These are phyloP conservation scores for Russula abietina DNA, from an alignment of 768 basidiomycete genomes.

Conservation along the genomic window DNA sequence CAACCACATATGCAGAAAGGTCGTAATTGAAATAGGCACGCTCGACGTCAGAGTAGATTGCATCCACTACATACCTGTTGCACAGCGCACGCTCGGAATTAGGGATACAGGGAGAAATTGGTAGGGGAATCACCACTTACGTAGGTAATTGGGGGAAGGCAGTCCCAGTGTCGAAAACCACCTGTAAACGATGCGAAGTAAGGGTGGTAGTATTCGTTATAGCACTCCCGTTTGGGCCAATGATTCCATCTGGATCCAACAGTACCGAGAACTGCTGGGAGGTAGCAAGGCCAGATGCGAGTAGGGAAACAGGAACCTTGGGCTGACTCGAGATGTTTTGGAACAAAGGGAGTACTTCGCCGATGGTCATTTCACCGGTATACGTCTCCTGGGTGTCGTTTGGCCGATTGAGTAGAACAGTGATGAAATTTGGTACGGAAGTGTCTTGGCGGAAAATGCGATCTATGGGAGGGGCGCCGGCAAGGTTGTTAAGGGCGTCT, in stretches of 20 bases:
- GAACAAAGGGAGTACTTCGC: too few species aligned
- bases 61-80: too few species aligned
- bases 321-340: too few species aligned
- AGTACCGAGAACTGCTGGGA: constrained; percentile 62
- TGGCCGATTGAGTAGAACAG: too few species aligned
- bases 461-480: constrained; percentile 47
- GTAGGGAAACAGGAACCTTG: constrained; percentile 41
- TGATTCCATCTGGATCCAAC: constrained; percentile 54
- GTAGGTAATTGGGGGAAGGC: constrained; percentile 54
- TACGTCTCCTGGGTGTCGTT: too few species aligned
- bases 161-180: constrained; percentile 65
- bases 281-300: constrained; percentile 41
- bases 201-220: constrained; percentile 49
- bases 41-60: constrained; percentile 37
- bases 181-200: constrained; percentile 53
- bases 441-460: too few species aligned
- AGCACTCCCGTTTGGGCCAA: constrained; percentile 55
- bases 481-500: constrained; percentile 26
- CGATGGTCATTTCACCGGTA: too few species aligned
- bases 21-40: too few species aligned
- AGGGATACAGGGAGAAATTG: constrained; percentile 19
- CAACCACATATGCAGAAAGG: too few species aligned
- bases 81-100: not conserved
- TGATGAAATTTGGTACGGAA: too few species aligned
- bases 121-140: constrained; percentile 28